These are phyloP conservation scores for Trichophyton rubrum DNA, from an alignment of 2,329 filamentous ascomycete species.

Conservation along the genomic window DNA sequence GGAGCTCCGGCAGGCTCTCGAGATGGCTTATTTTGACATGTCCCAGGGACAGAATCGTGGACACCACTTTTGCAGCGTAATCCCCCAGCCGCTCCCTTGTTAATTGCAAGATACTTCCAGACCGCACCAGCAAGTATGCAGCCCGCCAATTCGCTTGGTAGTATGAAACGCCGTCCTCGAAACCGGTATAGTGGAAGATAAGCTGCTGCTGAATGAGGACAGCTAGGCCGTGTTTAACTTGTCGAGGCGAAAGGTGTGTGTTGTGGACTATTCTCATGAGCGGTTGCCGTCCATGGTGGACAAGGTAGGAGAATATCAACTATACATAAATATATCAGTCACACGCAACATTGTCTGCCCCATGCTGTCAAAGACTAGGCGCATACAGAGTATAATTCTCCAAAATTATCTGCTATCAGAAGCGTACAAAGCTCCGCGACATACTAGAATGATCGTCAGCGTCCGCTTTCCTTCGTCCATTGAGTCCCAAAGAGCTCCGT, in stretches of 20 bases:
- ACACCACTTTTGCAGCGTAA: slow-evolving; percentile 61
- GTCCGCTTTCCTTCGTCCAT: slow-evolving; percentile 14
- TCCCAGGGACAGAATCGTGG: slow-evolving; percentile 63
- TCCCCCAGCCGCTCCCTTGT: slow-evolving; percentile 61
- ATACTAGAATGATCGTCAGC: slow-evolving; percentile 36
- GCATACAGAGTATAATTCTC: slow-evolving; percentile 80
- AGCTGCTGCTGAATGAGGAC: slow-evolving; percentile 84
- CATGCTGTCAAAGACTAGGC: slow-evolving; percentile 4
- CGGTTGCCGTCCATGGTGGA: slow-evolving; percentile 65
- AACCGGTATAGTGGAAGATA: slow-evolving; percentile 57
- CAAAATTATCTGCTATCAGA: slow-evolving; percentile 77
- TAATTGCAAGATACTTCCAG: slow-evolving; percentile 67
- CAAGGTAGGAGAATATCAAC: slow-evolving; percentile 72
- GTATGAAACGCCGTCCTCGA: slow-evolving; percentile 50
- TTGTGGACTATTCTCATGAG: slow-evolving; percentile 56
- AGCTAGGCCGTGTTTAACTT: slow-evolving; percentile 68
- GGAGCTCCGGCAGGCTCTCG: slow-evolving; percentile 27
- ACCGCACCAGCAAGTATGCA: slow-evolving; percentile 70
- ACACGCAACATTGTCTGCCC: background rate
- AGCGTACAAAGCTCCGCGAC: slow-evolving; percentile 80
- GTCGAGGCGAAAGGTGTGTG: slow-evolving; percentile 59
- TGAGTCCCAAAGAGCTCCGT: slow-evolving; percentile 20
- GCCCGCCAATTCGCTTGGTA: slow-evolving; percentile 75
- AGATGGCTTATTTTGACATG: slow-evolving; percentile 49
- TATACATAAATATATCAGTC: slow-evolving; percentile 26